Conservation (phyloP, 2,329 filamentous ascomycete genomes). For the Fusarium sp. region DNA sequence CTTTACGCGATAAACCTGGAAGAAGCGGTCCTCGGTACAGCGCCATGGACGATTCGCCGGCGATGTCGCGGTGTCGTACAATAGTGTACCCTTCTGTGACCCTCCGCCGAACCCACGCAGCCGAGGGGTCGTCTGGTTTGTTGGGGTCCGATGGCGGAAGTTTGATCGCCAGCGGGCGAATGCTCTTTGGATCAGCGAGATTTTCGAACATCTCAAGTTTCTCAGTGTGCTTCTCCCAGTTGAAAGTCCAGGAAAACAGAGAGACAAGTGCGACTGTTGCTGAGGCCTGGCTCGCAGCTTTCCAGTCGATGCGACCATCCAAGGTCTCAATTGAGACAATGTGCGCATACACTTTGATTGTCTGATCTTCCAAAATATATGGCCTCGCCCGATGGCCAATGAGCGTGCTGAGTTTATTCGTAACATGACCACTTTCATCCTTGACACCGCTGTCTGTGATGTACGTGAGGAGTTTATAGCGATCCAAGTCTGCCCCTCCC, state of each 20-base stretch:
- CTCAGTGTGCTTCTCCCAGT: background rate
- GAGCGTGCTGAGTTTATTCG: background rate
- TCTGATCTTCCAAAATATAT: fast-evolving
- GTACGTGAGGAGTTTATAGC: background rate
- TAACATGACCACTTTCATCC: background rate
- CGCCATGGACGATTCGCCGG: background rate
- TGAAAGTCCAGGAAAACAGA: background rate
- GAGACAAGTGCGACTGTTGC: background rate
- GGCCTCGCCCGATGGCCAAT: background rate
- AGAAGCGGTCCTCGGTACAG: background rate
- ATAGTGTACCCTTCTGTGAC: background rate
- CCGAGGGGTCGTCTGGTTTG: background rate
- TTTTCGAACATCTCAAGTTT: background rate
- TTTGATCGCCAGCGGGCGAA: background rate
- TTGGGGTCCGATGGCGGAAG: background rate
- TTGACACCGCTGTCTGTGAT: background rate
- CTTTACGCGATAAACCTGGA: background rate
- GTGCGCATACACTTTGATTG: background rate
- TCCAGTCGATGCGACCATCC: background rate
- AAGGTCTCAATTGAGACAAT: background rate
- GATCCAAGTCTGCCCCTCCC: fast-evolving
- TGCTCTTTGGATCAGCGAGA: background rate
- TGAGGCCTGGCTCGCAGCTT: background rate
- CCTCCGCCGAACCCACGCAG: background rate
- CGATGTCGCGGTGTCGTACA: background rate